phyloP scores from a whole-genome alignment of 805 yeast genomes.

The Spathaspora gorwiae region DNA sequence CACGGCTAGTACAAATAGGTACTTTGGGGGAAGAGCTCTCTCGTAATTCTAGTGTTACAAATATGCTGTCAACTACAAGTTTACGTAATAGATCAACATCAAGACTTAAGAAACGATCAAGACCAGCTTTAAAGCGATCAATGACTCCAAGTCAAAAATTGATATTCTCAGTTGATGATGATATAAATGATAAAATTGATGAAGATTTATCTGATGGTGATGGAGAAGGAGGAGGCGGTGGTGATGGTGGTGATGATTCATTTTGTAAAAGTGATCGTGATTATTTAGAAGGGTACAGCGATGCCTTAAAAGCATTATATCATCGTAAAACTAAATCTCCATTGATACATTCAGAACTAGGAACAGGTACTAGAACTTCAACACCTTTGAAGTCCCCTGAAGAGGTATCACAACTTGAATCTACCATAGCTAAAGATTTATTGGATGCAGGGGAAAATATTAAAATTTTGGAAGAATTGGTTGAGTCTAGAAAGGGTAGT shows the following conservation, averaged over 20 bases:
- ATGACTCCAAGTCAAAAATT: conserved; percentile 17
- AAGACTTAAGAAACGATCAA: conserved; percentile 4
- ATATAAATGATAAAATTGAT: conserved; percentile 56
- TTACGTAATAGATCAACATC: neutral
- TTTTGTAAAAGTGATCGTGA: conserved; percentile 19
- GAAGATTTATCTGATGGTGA: conserved; percentile 37
- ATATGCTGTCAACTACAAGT: conserved; percentile 1
- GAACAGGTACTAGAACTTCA: conserved; percentile 3
- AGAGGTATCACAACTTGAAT: conserved; percentile 6
- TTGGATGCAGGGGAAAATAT: conserved; percentile 20
- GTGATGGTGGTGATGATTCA: conserved; percentile 11
- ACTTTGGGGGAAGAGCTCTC: conserved; percentile 1
- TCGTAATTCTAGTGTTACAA: conserved; percentile 4
- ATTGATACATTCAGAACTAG: neutral
- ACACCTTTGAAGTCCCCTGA: conserved; percentile 10
- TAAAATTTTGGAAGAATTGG: conserved; percentile 11
- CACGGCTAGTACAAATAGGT: neutral
- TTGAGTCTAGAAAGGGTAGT: conserved; percentile 9
- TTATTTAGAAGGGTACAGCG: conserved; percentile 69
- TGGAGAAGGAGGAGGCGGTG: conserved; percentile 52
- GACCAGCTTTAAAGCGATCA: conserved; percentile 22
- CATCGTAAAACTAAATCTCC: conserved; percentile 15
- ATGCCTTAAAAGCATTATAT: conserved; percentile 50
- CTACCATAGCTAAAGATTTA: conserved; percentile 11
- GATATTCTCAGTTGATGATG: conserved; percentile 79